Evolutionary conservation across 495 filamentous ascomycete species (phyloP), one percentile per base, ranked within the genome.

Genomic region (Hypoxylon crocopeplum): DNA sequence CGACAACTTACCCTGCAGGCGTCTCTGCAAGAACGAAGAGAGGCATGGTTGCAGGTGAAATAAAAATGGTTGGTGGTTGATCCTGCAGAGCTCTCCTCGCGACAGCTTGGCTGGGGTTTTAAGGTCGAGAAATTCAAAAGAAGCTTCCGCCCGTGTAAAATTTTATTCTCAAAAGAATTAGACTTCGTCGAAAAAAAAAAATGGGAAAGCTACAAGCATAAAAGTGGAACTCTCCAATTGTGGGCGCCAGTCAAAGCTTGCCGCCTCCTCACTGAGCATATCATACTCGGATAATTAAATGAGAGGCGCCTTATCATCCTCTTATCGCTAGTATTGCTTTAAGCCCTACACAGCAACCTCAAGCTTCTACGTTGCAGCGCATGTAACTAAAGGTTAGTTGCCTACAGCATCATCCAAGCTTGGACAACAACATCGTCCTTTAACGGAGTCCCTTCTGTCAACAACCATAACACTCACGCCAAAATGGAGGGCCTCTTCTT

Each of bases 401-500:
- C n/a, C n/a, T n/a, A n/a, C n/a, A n/a, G n/a, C n/a, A n/a, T n/a
- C n/a, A n/a, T n/a, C n/a, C n/a, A 38, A 59, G 41, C 48, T 36
- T 22, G 7, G 27, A 36, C 41, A 49, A 45, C 51, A 50, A 36
- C 60, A n/a, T n/a, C n/a, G n/a, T n/a, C n/a, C n/a, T n/a, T n/a
- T n/a, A n/a, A n/a, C n/a, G n/a, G n/a, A n/a, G n/a, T n/a, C n/a
- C n/a, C n/a, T n/a, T n/a, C n/a, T n/a, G n/a, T n/a, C n/a, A n/a
- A n/a, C n/a, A n/a, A n/a, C n/a, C n/a, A n/a, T n/a, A n/a, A 39
- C 63, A 56, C 47, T 63, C 34, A 65, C 24, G 33, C 53, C 62
- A 78, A 70, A 29, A 98, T 98, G 93, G 93, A 98, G 80, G 93
- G 93, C 48, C 86, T 97, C 19, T 90, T 93, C 69, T 98, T 93